These are phyloP conservation scores for Zymoseptoria pseudotritici DNA, from an alignment of 2,329 filamentous ascomycete species.

Conservation along the genomic window DNA sequence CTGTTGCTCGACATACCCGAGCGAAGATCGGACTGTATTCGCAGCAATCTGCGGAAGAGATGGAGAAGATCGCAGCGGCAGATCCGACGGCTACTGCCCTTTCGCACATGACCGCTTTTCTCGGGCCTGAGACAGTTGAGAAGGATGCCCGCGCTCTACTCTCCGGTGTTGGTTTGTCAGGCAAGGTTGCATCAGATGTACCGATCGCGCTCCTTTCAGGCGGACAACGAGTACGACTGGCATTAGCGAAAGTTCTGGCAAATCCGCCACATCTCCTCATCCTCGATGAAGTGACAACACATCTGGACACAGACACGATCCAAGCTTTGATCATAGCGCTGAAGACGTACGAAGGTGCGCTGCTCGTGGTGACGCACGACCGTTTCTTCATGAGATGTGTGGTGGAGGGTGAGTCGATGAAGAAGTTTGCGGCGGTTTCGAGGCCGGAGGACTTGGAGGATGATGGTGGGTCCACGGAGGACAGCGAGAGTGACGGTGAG, in stretches of 20 bases:
- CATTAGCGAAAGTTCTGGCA: conserved; percentile 63
- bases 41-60: conserved; percentile 66
- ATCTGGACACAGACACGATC: conserved; percentile 77
- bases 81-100: conserved; percentile 56
- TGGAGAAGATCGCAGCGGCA: conserved; percentile 51
- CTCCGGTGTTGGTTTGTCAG: conserved; percentile 61
- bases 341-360: conserved; percentile 61
- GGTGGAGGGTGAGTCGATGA: conserved; percentile 50
- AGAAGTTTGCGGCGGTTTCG: conserved; percentile 6
- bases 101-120: conserved; percentile 51
- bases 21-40: conserved; percentile 69
- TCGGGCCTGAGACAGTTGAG: conserved; percentile 49
- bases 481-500: conserved; percentile 16
- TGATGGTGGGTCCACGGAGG: conserved; percentile 1
- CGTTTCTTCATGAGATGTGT: conserved; percentile 71
- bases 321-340: conserved; percentile 62
- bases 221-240: conserved; percentile 61
- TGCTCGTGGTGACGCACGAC: conserved; percentile 74
- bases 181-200: conserved; percentile 64
- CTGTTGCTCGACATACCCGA: conserved; percentile 58
- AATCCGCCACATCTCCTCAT: conserved; percentile 63
- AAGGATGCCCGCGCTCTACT: conserved; percentile 61
- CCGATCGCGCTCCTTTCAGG: conserved; percentile 68
- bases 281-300: conserved; percentile 76
- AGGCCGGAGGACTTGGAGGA: conserved; percentile 23